Base-by-base conservation (phyloP, 768 basidiomycete species). In the Myochromella boudieri region DNA sequence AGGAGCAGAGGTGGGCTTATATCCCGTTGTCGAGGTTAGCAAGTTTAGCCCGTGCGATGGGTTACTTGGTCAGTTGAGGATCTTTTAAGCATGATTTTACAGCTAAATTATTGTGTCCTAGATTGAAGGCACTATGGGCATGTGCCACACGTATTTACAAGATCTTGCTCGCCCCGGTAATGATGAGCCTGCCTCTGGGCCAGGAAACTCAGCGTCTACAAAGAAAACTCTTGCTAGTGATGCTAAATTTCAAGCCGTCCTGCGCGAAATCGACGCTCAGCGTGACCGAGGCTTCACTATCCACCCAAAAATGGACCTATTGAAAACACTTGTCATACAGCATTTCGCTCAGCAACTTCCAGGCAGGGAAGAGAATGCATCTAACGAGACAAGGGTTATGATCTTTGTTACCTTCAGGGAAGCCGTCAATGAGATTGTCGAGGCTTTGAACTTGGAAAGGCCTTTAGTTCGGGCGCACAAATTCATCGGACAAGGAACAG, bases 251-350 rank as follows among this genome's bases (percentile, higher is more conserved):
- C 77, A 81, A 55, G 76, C 74, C 22, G 66, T 93, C 21, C 73
- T 93, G 54, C 62, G 69, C 27, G 86, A 90, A 60, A 72, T 95
- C 14, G 81, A 88, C 42, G 59, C 58, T n/a, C 79, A 83, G 59
- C 69, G 69, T 43, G 68, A 67, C 21, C 63, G 66, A 7, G 84
- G 83, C 3, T 82, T 85, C 57, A 63, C 74, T 1, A 62, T 77
- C 43, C 95, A 99, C 66, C 95, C 95, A 3, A 99, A 99, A 71
- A 87, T 97, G 82, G 91, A 92, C 37, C 84, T 77, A 48, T 75
- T 95, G 9, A 83, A 83, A 47, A 69, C 72, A 3, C 70, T 98
- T 22, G 69, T 92, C 5, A 66, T 95, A 14, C 80, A 90, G 34
- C 88, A 97, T 64, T 97, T 97, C 60, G 78, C 76, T 3, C 69